These are phyloP conservation scores for Apiosordaria backusii DNA, from an alignment of 495 filamentous ascomycete species.

Conservation along the genomic window DNA sequence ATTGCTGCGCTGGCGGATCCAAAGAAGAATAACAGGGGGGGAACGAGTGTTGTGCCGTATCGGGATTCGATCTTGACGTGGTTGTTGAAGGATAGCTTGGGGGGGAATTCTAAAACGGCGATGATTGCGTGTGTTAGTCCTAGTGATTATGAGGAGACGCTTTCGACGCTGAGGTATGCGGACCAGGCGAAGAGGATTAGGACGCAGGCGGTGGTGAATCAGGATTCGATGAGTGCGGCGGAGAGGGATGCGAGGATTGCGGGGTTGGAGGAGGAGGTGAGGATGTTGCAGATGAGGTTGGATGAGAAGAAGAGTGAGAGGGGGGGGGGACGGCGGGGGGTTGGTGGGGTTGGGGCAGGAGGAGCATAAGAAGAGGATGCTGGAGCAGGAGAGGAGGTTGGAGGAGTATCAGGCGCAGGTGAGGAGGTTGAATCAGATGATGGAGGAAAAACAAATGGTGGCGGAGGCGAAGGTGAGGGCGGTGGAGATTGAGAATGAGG, in stretches of 20 bases:
- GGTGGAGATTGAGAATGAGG: conserved; percentile 84
- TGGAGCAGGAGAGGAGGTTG: conserved; percentile 60
- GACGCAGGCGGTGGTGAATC: conserved; percentile 93
- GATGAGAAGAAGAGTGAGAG: conserved; percentile 48
- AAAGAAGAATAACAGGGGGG: conserved; percentile 44
- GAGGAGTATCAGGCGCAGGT: conserved; percentile 92
- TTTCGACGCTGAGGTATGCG: conserved; percentile 92
- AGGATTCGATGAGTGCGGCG: conserved; percentile 80
- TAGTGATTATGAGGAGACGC: conserved; percentile 93
- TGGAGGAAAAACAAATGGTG: conserved; percentile 87
- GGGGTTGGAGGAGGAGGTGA: conserved; percentile 92
- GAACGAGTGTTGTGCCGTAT: conserved; percentile 71
- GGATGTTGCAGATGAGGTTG: conserved; percentile 70
- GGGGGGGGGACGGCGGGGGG: conserved; percentile 48
- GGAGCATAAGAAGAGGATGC: conserved; percentile 83
- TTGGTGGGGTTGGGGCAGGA: conserved; percentile 79
- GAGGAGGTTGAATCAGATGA: conserved; percentile 78
- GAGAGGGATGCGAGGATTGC: conserved; percentile 91
- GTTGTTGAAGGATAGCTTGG: conserved; percentile 91
- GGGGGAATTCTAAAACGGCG: conserved; percentile 94
- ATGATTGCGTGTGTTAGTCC: conserved; percentile 99
- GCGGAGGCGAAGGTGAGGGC: conserved; percentile 87
- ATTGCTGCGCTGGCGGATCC: conserved; percentile 95
- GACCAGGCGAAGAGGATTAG: conserved; percentile 98
- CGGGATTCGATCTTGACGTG: conserved; percentile 97